These are phyloP conservation scores for Sclerotinia spermophila DNA, from an alignment of 2,329 filamentous ascomycete genomes.

Conservation along the genomic window DNA sequence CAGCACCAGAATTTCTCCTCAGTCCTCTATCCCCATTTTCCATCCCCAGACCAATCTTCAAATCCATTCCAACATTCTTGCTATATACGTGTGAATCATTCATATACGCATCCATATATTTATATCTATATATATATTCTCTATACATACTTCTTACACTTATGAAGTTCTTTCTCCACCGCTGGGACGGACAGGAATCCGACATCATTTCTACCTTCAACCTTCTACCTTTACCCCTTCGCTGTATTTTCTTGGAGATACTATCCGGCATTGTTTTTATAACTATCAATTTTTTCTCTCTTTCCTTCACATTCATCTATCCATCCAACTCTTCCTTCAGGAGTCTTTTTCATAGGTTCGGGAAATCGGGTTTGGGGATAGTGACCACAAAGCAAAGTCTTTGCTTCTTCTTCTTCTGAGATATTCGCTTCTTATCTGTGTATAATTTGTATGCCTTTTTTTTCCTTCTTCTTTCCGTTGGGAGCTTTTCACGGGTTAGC, in stretches of 20 bases:
- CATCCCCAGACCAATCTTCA: neutral
- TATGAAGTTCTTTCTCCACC: neutral
- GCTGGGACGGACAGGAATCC: neutral
- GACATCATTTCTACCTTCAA: neutral
- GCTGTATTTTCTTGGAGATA: conserved; percentile 15
- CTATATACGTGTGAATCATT: neutral
- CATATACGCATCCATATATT: neutral
- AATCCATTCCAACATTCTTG: neutral
- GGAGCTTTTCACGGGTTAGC: neutral
- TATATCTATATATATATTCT: neutral
- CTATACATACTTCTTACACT: conserved; percentile 5
- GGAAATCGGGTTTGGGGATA: neutral
- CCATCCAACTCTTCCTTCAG: neutral
- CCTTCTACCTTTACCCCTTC: neutral
- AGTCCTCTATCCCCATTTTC: neutral
- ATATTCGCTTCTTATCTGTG: neutral
- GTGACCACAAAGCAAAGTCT: neutral
- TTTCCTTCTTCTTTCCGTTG: neutral
- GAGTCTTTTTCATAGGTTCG: neutral
- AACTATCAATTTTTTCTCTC: neutral
- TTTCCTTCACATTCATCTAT: neutral
- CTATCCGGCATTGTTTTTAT: conserved; percentile 10
- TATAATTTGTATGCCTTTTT: neutral
- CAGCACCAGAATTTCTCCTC: no score
- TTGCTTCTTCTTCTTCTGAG: neutral